Conservation (phyloP, 1,284 basidiomycete species). For the Malassezia nana region DNA sequence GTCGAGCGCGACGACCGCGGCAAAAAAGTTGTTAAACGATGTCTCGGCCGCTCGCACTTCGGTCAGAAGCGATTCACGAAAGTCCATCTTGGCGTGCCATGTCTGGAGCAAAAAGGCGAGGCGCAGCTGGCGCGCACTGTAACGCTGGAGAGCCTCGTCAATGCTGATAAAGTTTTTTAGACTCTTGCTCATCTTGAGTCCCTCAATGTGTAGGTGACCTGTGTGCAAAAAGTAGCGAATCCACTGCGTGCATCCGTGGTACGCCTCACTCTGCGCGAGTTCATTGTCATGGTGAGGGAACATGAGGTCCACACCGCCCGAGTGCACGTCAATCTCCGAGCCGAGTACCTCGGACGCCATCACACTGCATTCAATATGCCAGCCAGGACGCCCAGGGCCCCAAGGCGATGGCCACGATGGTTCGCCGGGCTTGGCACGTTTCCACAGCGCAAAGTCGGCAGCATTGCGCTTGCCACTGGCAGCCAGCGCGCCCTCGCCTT, state of each 20-base stretch:
- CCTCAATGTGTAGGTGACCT: slow-evolving; percentile 95
- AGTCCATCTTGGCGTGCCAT: slow-evolving; percentile 90
- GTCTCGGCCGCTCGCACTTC: slow-evolving; percentile 81
- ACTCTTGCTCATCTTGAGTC: slow-evolving; percentile 98
- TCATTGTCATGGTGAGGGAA: slow-evolving; percentile 99
- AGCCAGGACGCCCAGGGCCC: slow-evolving; percentile 93
- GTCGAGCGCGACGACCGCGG: slow-evolving; percentile 67
- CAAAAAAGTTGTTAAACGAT: slow-evolving; percentile 91
- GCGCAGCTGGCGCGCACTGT: slow-evolving; percentile 80
- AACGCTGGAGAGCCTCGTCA: slow-evolving; percentile 80
- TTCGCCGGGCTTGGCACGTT: slow-evolving; percentile 93
- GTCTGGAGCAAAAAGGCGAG: slow-evolving; percentile 81
- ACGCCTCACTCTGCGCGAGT: slow-evolving; percentile 84
- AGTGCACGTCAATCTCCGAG: slow-evolving; percentile 91
- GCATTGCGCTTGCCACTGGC: slow-evolving; percentile 56
- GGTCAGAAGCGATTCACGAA: slow-evolving; percentile 72
- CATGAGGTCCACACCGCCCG: slow-evolving; percentile 87
- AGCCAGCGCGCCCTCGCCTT: slow-evolving; percentile 73
- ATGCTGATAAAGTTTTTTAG: slow-evolving; percentile 99
- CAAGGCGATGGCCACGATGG: slow-evolving; percentile 93
- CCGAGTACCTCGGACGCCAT: slow-evolving; percentile 94
- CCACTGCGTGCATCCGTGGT: slow-evolving; percentile 84
- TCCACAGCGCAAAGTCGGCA: slow-evolving; percentile 94
- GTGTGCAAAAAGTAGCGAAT: slow-evolving; percentile 99
- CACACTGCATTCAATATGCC: slow-evolving; percentile 99